Base-by-base conservation (phyloP, 306 rosid species). In the Neltuma alba region DNA sequence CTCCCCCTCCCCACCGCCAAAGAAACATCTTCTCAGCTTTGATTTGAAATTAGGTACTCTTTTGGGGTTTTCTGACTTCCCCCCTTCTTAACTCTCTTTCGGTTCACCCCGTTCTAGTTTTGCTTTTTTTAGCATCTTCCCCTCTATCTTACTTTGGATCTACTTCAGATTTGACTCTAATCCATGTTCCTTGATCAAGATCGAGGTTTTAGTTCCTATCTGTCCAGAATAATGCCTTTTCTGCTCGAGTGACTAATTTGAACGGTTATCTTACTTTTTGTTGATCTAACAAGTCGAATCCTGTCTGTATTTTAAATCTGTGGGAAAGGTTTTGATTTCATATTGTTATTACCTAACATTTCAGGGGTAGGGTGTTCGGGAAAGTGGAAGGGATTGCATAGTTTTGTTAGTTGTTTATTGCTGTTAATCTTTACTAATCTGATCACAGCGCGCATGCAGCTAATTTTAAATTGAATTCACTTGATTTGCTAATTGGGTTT, bases 101-200 rank as follows among this genome's bases (percentile, higher is more conserved):
- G 73, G 83, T 82, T 77, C 74, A 72, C 13, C 50, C 50, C 78
- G 81, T 80, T 68, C 33, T 9, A n/a, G 60, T 21, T 54, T 54
- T 72, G 63, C 52, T 33, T 60, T 68, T 78, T 83, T 37, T 78
- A 40, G 80, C 87, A 83, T 83, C 88, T 87, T 74, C 86, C 85
- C 85, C 74, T 83, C 79, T 82, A 60, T 85, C 76, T 86, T 79
- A 65, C 78, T 78, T 63, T 77, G 78, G 97, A 94, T 94, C 97
- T 88, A 88, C 85, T 81, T 86, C 81, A 85, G 86, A 74, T 89
- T 86, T 79, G 67, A 33, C 83, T 33, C 64, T 21, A 75, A 52
- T 44, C 85, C 76, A 11, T 70, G 70, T 80, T 87, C n/a, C 74
- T 75, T 75, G 65, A 28, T 82, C 79, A 76, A 90, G 91, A 94